A percentile compares a stretch with the other conserved stretches of the same genome.
phyloP scores from a whole-genome alignment of 495 filamentous ascomycete genomes.

The Aspergillus ellipticus region DNA sequence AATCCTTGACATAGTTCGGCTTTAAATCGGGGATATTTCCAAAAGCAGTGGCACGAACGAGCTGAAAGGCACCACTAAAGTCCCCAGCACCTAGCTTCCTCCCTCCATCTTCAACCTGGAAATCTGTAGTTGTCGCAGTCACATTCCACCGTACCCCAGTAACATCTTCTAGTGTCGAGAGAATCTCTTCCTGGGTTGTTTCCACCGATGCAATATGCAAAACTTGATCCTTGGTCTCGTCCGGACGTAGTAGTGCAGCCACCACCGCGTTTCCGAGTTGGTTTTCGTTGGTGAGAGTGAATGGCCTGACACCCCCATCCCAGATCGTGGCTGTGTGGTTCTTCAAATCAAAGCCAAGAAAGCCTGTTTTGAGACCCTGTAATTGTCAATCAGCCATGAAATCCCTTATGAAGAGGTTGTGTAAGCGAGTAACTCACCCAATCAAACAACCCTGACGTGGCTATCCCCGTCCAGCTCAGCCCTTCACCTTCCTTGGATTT shows the following conservation, averaged over 20 bases:
- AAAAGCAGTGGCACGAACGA: constrained; percentile 27
- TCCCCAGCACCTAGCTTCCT: constrained; percentile 36
- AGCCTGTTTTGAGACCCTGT: constrained; percentile 34
- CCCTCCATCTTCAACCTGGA: constrained; percentile 21
- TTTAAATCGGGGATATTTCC: constrained; percentile 22
- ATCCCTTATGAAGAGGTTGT: background rate
- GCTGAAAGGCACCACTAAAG: constrained; percentile 25
- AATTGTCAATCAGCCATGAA: constrained; percentile 4
- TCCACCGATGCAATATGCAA: constrained; percentile 44
- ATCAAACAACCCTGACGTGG: constrained; percentile 50
- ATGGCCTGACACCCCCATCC: constrained; percentile 36
- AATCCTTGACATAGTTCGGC: constrained; percentile 28
- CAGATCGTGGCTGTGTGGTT: constrained; percentile 42
- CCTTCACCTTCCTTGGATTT: constrained; percentile 34
- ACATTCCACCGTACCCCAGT: constrained; percentile 40
- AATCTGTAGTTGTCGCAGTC: constrained; percentile 26
- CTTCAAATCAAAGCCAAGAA: constrained; percentile 43
- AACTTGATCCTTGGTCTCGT: constrained; percentile 44
- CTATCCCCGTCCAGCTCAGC: constrained; percentile 48
- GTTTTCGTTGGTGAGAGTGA: constrained; percentile 38
- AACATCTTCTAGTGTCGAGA: constrained; percentile 39
- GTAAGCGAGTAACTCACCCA: constrained; percentile 28
- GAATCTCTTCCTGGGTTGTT: constrained; percentile 43
- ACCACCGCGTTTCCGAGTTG: constrained; percentile 38
- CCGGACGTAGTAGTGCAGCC: constrained; percentile 34